A percentile compares a stretch with the other conserved stretches of the same genome.
Evolutionary conservation across 116 monocot genomes (phyloP).

Genomic region (Dioscorea cayenensis): DNA sequence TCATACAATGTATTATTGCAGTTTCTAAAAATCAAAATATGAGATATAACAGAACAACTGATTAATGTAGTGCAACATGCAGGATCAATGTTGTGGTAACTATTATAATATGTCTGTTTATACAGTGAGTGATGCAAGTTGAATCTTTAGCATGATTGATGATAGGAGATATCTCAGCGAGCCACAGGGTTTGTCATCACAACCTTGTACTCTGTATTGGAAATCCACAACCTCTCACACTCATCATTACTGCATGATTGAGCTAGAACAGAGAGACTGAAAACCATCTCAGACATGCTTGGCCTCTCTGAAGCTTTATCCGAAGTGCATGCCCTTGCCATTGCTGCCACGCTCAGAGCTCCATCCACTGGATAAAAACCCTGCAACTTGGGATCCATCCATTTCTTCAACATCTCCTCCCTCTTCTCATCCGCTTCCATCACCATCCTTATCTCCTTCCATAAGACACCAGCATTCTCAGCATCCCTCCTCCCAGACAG

Average conservation of each 20-base stretch:
- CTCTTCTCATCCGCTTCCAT: conserved; percentile 18
- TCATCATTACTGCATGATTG: conserved; percentile 10
- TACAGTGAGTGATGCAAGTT: background rate
- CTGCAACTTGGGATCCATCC: conserved; percentile 32
- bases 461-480: conserved; percentile 6
- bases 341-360: conserved; percentile 23
- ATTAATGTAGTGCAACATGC: no score
- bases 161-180: conserved; percentile 7
- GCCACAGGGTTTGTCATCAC: conserved; percentile 7
- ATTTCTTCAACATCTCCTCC: conserved; percentile 20
- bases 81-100: no score
- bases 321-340: conserved; percentile 35
- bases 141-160: background rate
- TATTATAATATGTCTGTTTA: background rate
- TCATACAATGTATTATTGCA: no score
- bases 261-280: conserved; percentile 27
- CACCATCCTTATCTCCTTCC: conserved; percentile 20
- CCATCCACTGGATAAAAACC: conserved; percentile 17
- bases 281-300: conserved; percentile 32
- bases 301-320: conserved; percentile 20
- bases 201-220: conserved; percentile 10
- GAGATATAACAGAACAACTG: no score
- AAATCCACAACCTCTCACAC: conserved; percentile 9
- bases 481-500: conserved; percentile 31
- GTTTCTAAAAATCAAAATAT: no score